phyloP scores from a whole-genome alignment of 75 land plant genomes.

The Pinus tabuliformis region DNA sequence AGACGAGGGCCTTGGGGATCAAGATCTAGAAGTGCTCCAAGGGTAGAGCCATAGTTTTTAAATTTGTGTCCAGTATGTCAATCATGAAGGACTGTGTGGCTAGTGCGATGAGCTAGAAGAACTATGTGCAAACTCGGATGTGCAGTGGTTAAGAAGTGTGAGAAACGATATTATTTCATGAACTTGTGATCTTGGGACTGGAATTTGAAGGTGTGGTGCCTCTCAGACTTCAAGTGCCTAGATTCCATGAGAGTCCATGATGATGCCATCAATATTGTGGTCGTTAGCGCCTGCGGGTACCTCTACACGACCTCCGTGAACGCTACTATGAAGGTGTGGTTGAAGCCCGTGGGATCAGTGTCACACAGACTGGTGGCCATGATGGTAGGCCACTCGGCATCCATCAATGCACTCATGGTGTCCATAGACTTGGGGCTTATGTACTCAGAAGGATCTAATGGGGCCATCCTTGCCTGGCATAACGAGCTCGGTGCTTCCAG shows the following conservation, averaged over 20 bases:
- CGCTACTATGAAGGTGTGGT: constrained; percentile 72
- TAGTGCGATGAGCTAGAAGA: constrained; percentile 59
- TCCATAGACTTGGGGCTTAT: constrained; percentile 40
- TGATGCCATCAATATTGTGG: constrained; percentile 74
- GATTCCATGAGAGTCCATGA: constrained; percentile 78
- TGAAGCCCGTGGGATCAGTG: constrained; percentile 23
- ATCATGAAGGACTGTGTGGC: constrained; percentile 55
- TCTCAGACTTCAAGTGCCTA: constrained; percentile 72
- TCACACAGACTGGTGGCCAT: constrained; percentile 30
- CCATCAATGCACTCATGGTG: constrained; percentile 58
- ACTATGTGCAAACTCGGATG: too few species aligned
- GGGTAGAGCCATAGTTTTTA: constrained; percentile 45
- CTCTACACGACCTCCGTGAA: constrained; percentile 39
- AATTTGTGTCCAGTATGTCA: constrained; percentile 59
- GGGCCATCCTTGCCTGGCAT: constrained; percentile 61
- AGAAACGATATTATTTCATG: constrained; percentile 21
- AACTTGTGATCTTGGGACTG: constrained; percentile 91
- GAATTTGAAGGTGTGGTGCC: constrained; percentile 78
- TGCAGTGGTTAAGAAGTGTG: too few species aligned
- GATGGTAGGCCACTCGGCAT: constrained; percentile 53
- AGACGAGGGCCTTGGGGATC: constrained; percentile 12
- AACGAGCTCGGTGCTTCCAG: not conserved
- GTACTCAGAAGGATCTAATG: constrained; percentile 73
- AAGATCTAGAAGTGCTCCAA: constrained; percentile 62
- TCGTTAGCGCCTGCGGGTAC: constrained; percentile 19